phyloP scores from a whole-genome alignment of 805 yeast species.

The Schizosaccharomyces octosporus region DNA sequence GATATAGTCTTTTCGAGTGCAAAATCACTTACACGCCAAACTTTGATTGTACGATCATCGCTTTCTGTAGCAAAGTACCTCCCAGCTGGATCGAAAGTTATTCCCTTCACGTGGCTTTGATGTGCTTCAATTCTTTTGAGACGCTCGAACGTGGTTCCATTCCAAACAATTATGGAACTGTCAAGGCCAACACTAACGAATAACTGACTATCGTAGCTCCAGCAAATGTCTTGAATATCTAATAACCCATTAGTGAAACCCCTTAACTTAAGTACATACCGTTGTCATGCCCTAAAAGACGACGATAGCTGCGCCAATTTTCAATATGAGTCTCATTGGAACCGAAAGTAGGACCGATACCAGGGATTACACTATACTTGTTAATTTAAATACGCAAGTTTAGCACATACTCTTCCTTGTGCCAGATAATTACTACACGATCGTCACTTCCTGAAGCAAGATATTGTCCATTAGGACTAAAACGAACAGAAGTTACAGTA shows the following conservation, averaged over 20 bases:
- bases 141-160: constrained; percentile 50
- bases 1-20: constrained; percentile 62
- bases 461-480: constrained; percentile 77
- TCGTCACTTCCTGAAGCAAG: constrained; percentile 92
- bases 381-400: background rate
- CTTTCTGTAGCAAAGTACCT: constrained; percentile 68
- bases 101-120: constrained; percentile 86
- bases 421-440: constrained; percentile 77
- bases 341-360: constrained; percentile 1
- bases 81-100: constrained; percentile 93
- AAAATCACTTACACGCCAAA: constrained; percentile 56
- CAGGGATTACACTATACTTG: background rate
- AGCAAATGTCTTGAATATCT: constrained; percentile 89
- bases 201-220: constrained; percentile 87
- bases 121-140: constrained; percentile 77
- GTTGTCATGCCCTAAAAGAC: constrained; percentile 72
- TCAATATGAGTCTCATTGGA: background rate
- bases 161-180: constrained; percentile 80
- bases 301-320: constrained; percentile 1
- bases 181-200: constrained; percentile 88
- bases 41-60: constrained; percentile 76
- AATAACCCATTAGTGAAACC: background rate
- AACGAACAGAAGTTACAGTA: constrained; percentile 79
- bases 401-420: constrained; percentile 42
- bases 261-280: background rate